Conservation (phyloP, 352 stramenopile genomes). For the Pythium biforme region DNA sequence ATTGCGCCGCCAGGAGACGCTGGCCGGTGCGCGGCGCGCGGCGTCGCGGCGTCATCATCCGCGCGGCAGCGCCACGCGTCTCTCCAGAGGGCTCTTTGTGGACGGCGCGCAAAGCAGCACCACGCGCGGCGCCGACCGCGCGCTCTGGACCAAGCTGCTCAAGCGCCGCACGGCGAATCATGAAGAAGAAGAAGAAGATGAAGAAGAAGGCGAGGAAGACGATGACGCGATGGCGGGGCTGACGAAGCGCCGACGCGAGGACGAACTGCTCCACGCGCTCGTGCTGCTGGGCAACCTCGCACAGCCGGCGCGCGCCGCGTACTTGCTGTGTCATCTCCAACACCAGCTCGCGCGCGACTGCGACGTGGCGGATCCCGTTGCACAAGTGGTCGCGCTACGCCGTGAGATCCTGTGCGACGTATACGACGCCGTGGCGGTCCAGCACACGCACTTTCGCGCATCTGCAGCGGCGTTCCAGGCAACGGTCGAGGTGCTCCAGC, state of each 20-base stretch:
- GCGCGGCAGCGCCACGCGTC: neutral
- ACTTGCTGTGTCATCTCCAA: conserved; percentile 54
- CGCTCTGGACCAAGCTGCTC: conserved; percentile 24
- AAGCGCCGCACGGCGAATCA: neutral
- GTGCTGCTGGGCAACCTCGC: conserved; percentile 52
- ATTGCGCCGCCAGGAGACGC: conserved; percentile 52
- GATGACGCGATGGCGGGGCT: conserved; percentile 18
- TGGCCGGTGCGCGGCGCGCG: conserved; percentile 33
- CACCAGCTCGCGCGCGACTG: conserved; percentile 39
- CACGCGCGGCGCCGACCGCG: conserved; percentile 15
- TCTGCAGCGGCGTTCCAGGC: neutral
- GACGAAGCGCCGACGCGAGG: conserved; percentile 15
- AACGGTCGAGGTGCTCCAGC: conserved; percentile 8
- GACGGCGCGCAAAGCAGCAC: conserved; percentile 25
- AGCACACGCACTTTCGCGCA: conserved; percentile 15
- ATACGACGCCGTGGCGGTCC: conserved; percentile 40
- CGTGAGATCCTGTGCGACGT: conserved; percentile 59
- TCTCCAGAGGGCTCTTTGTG: conserved; percentile 26
- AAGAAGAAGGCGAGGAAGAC: conserved; percentile 21
- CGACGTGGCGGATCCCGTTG: conserved; percentile 52
- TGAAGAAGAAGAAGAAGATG: conserved; percentile 6
- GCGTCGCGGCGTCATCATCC: neutral
- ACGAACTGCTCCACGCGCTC: conserved; percentile 47
- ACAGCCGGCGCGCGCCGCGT: conserved; percentile 35
- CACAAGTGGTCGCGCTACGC: conserved; percentile 49